phyloP scores from a whole-genome alignment of 1,284 basidiomycete genomes.

The Lentinula novae-zelandiae region DNA sequence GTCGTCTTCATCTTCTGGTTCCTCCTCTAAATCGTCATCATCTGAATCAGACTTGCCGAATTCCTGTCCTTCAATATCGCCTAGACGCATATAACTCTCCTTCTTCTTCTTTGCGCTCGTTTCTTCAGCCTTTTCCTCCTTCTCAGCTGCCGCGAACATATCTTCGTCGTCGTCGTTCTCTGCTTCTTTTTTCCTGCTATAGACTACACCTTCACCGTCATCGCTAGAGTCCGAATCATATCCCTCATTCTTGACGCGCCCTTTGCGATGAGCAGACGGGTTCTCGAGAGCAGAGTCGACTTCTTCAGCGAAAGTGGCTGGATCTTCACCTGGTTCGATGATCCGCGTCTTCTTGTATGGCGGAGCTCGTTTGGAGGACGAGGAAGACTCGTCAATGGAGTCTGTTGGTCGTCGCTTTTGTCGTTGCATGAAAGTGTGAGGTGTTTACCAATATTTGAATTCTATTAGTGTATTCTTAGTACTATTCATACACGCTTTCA shows the following conservation, averaged over 20 bases:
- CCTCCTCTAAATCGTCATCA: constrained; percentile 45
- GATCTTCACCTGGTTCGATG: constrained; percentile 71
- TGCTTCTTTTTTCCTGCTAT: constrained; percentile 59
- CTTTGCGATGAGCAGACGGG: constrained; percentile 52
- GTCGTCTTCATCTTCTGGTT: constrained; percentile 79
- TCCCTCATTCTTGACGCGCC: constrained; percentile 78
- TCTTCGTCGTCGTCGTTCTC: constrained; percentile 75
- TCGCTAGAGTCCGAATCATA: constrained; percentile 94
- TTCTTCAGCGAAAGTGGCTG: constrained; percentile 69
- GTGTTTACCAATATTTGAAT: neutral
- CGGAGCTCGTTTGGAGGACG: constrained; percentile 22
- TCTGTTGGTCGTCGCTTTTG: constrained; percentile 58
- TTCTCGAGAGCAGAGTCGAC: constrained; percentile 71
- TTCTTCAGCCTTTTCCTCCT: constrained; percentile 46
- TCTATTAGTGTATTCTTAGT: neutral
- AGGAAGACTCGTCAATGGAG: constrained; percentile 35
- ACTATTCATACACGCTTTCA: neutral
- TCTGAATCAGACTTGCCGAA: constrained; percentile 58
- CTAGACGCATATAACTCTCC: constrained; percentile 77
- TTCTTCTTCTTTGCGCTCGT: constrained; percentile 55
- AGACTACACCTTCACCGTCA: constrained; percentile 87
- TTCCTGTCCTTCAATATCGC: constrained; percentile 95
- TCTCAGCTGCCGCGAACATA: constrained; percentile 79
- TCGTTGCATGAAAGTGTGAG: constrained; percentile 37
- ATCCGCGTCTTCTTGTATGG: constrained; percentile 77